phyloP scores from a whole-genome alignment of 805 yeast species.

The Candida ovalis region DNA sequence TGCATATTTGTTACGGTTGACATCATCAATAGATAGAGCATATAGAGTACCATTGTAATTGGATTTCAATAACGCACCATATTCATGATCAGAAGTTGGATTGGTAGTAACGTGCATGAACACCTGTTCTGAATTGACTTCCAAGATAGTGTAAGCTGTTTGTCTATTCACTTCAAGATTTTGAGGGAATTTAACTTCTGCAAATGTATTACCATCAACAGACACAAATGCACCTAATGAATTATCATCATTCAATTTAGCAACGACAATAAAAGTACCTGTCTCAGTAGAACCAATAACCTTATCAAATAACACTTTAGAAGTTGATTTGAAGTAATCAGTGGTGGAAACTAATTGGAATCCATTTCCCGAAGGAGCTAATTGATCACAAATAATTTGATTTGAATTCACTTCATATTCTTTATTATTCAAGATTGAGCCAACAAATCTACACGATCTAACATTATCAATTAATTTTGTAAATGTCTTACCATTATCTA shows the following conservation, averaged over 20 bases:
- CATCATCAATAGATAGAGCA: conserved; percentile 61
- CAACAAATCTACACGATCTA: conserved; percentile 64
- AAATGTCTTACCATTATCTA: conserved; percentile 67
- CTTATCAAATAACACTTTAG: conserved; percentile 43
- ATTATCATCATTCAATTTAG: conserved; percentile 47
- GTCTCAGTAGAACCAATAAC: conserved; percentile 73
- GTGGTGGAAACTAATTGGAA: conserved; percentile 40
- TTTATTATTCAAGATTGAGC: conserved; percentile 40
- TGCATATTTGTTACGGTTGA: conserved; percentile 70
- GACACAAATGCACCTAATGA: conserved; percentile 69
- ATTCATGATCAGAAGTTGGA: conserved; percentile 47
- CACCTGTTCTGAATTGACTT: conserved; percentile 65
- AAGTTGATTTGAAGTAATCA: conserved; percentile 45
- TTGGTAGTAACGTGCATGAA: conserved; percentile 80
- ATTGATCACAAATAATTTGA: conserved; percentile 62
- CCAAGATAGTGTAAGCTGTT: conserved; percentile 76
- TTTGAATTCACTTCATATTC: conserved; percentile 36
- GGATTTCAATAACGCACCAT: conserved; percentile 80
- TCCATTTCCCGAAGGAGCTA: conserved; percentile 25
- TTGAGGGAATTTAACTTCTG: conserved; percentile 77
- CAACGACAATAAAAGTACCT: conserved; percentile 71
- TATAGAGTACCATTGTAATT: conserved; percentile 90
- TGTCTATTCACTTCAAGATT: conserved; percentile 54
- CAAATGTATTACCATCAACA: conserved; percentile 70
- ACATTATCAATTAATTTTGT: conserved; percentile 49